phyloP scores from a whole-genome alignment of 257 asterid genomes.

The Ehretia macrophylla region DNA sequence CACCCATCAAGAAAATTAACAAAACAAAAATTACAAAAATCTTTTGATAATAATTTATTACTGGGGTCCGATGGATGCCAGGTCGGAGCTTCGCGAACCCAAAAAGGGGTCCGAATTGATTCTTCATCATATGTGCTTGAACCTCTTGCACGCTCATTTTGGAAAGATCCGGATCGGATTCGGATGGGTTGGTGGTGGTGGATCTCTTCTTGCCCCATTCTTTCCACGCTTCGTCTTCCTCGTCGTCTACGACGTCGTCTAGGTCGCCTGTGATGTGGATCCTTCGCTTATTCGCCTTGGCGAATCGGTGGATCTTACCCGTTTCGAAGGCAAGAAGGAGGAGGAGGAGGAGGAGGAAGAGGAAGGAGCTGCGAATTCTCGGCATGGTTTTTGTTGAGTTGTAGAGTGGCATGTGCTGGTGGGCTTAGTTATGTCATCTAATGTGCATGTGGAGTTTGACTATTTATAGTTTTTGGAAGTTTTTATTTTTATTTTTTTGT shows the following conservation, averaged over 20 bases:
- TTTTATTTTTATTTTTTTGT: too few relatives aligned
- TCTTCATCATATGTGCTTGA: slow-evolving; percentile 72
- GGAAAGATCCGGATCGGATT: slow-evolving; percentile 65
- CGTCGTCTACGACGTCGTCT: slow-evolving; percentile 79
- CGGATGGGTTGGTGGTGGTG: slow-evolving; percentile 13
- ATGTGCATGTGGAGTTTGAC: neutral
- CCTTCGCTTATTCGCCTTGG: slow-evolving; percentile 37
- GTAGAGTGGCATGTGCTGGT: neutral
- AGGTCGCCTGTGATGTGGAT: slow-evolving; percentile 81
- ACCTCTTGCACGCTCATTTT: slow-evolving; percentile 41
- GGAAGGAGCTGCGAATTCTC: neutral
- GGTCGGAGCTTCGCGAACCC: slow-evolving; percentile 91
- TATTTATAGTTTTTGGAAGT: too few relatives aligned
- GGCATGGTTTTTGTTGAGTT: neutral
- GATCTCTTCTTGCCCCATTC: slow-evolving; percentile 73
- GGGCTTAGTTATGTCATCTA: neutral
- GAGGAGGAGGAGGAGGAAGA: slow-evolving; percentile 6
- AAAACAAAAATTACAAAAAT: neutral
- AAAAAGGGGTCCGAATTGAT: slow-evolving; percentile 68
- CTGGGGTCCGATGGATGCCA: slow-evolving; percentile 62
- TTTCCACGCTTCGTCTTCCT: slow-evolving; percentile 80
- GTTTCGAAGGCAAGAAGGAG: slow-evolving; percentile 9
- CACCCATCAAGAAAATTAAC: neutral
- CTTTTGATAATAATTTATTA: slow-evolving; percentile 19
- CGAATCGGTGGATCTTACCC: neutral